phyloP scores from a whole-genome alignment of 2,329 filamentous ascomycete species.

The Alternaria triticina region DNA sequence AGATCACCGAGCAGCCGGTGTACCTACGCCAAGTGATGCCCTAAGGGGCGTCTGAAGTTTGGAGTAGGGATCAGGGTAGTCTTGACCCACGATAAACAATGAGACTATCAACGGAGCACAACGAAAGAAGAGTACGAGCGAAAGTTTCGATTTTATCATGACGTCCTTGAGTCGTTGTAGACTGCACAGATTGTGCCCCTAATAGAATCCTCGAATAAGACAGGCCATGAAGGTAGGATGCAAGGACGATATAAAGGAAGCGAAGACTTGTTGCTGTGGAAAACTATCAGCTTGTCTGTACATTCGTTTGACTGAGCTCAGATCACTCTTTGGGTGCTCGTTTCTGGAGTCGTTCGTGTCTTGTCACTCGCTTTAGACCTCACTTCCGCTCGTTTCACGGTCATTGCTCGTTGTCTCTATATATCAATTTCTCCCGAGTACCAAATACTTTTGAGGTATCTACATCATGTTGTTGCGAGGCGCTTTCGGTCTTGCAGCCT shows the following conservation, averaged over 20 bases:
- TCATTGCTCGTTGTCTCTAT: neutral
- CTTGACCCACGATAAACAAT: neutral
- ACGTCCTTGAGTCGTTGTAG: neutral
- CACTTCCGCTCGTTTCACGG: neutral
- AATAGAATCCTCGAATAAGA: neutral
- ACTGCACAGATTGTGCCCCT: neutral
- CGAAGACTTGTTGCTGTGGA: neutral
- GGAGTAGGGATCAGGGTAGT: neutral
- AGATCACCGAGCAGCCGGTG: neutral
- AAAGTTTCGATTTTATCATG: neutral
- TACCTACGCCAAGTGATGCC: neutral
- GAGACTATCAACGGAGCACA: neutral
- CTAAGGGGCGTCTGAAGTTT: neutral
- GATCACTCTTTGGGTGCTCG: neutral
- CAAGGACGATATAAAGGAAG: neutral
- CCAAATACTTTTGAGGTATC: neutral
- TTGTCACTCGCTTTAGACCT: neutral
- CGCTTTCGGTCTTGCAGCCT: neutral
- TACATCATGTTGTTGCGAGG: neutral
- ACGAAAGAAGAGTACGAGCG: neutral
- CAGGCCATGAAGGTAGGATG: neutral
- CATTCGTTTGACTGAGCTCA: neutral
- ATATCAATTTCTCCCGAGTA: neutral
- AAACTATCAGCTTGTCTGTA: neutral
- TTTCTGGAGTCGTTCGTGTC: neutral